These are phyloP conservation scores for Polychaeton citri DNA, from an alignment of 2,329 filamentous ascomycete genomes.

Conservation along the genomic window DNA sequence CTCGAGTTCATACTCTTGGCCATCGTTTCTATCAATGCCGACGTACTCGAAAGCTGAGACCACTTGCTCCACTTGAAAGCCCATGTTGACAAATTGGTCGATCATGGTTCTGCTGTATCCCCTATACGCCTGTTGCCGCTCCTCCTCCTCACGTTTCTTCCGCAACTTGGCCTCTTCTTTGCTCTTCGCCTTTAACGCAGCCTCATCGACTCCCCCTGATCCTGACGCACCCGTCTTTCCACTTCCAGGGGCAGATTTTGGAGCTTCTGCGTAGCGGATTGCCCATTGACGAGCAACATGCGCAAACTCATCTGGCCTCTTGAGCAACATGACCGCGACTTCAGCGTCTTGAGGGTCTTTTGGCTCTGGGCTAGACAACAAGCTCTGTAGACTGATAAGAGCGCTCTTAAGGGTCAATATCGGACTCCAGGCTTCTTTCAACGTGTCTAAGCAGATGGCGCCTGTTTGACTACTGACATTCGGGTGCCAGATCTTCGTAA, in stretches of 20 bases:
- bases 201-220: conserved; percentile 9
- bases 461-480: conserved; percentile 75
- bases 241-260: conserved; percentile 42
- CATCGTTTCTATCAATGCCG: conserved; percentile 65
- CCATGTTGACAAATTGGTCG: conserved; percentile 78
- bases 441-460: conserved; percentile 89
- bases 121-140: conserved; percentile 48
- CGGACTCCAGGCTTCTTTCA: conserved; percentile 83
- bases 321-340: conserved; percentile 79
- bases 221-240: conserved; percentile 14
- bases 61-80: conserved; percentile 76
- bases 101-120: conserved; percentile 79
- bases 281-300: conserved; percentile 84
- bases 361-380: conserved; percentile 86
- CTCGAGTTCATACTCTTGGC: conserved; percentile 74
- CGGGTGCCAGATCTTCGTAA: conserved; percentile 92
- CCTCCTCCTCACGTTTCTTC: conserved; percentile 40
- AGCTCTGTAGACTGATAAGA: conserved; percentile 80
- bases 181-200: conserved; percentile 39
- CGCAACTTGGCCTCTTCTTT: conserved; percentile 40
- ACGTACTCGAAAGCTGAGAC: conserved; percentile 72
- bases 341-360: conserved; percentile 95
- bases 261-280: conserved; percentile 67
- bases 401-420: conserved; percentile 94
- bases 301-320: conserved; percentile 65